Percentiles rank a stretch among this genome's conserved stretches.
These are phyloP conservation scores for Annona cherimola DNA, from an alignment of 164 flowering plant species.

Conservation along the genomic window DNA sequence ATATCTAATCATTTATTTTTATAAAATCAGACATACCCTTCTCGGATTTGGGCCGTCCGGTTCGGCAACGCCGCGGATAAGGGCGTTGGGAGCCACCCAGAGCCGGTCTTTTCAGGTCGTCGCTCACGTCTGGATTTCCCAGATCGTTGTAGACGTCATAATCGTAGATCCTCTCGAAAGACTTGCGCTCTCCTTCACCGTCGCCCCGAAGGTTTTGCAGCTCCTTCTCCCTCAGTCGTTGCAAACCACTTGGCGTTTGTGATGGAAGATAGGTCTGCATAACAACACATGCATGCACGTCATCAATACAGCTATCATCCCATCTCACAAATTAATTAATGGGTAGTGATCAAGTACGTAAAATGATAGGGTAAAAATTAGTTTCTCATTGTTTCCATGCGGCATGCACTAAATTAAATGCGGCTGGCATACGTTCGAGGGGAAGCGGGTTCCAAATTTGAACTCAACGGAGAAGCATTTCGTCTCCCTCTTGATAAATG, in stretches of 20 bases:
- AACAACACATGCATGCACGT: neutral
- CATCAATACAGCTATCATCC: too few species aligned
- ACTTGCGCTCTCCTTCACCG: constrained; percentile 40
- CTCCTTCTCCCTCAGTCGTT: constrained; percentile 35
- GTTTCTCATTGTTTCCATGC: too few species aligned
- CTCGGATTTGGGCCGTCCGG: constrained; percentile 36
- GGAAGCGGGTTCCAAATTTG: too few species aligned
- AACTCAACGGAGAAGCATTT: too few species aligned
- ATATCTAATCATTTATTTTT: neutral
- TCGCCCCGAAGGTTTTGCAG: constrained; percentile 35
- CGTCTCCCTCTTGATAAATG: too few species aligned
- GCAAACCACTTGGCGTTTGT: constrained; percentile 51
- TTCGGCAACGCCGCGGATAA: constrained; percentile 69
- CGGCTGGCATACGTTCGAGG: too few species aligned
- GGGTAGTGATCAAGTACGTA: too few species aligned
- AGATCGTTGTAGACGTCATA: constrained; percentile 60
- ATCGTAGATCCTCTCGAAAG: constrained; percentile 51
- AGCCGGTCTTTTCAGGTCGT: constrained; percentile 31
- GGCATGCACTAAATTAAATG: too few species aligned
- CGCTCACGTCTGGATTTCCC: constrained; percentile 44
- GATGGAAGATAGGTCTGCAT: constrained; percentile 59
- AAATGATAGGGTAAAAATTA: too few species aligned
- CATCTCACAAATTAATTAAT: too few species aligned
- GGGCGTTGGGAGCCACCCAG: constrained; percentile 50
- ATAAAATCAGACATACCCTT: constrained; percentile 2